Evolutionary conservation across 2,329 filamentous ascomycete species (phyloP).

Genomic region (Coniochaeta ligniaria): DNA sequence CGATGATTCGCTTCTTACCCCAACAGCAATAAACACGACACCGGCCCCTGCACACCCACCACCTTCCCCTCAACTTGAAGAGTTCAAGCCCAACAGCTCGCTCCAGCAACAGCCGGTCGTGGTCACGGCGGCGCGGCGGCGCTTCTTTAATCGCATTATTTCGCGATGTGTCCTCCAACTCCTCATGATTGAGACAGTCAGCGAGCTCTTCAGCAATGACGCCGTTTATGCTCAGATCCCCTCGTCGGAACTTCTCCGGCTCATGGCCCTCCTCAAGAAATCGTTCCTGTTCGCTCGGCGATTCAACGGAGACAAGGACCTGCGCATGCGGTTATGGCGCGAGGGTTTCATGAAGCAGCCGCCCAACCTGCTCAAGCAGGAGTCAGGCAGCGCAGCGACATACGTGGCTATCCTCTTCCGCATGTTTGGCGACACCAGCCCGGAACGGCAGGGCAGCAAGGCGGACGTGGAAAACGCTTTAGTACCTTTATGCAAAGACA

Average conservation of each 20-base stretch:
- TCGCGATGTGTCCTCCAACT: conserved; percentile 95
- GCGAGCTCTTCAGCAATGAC: conserved; percentile 97
- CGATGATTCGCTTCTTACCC: conserved; percentile 26
- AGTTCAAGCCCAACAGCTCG: conserved; percentile 72
- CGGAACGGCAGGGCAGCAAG: conserved; percentile 72
- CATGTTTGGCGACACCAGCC: conserved; percentile 89
- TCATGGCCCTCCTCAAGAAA: conserved; percentile 93
- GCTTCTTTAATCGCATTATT: conserved; percentile 99
- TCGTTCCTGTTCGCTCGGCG: conserved; percentile 93
- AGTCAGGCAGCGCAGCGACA: conserved; percentile 84
- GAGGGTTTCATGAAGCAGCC: conserved; percentile 99
- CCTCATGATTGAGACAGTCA: conserved; percentile 98
- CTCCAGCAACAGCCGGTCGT: conserved; percentile 84
- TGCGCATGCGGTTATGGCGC: conserved; percentile 88
- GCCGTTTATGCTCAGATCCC: conserved; percentile 91
- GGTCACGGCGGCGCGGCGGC: conserved; percentile 84
- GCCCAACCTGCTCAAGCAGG: conserved; percentile 94
- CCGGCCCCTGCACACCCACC: conserved; percentile 16
- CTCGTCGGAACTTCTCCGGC: conserved; percentile 75
- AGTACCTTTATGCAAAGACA: conserved; percentile 91
- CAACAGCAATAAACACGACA: conserved; percentile 14
- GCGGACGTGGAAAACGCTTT: conserved; percentile 84
- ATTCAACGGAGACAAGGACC: conserved; percentile 96
- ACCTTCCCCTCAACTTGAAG: conserved; percentile 58
- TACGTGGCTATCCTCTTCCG: conserved; percentile 94